Evolutionary conservation across 1,284 basidiomycete genomes (phyloP).

Genomic region (Kwoniella shivajii): DNA sequence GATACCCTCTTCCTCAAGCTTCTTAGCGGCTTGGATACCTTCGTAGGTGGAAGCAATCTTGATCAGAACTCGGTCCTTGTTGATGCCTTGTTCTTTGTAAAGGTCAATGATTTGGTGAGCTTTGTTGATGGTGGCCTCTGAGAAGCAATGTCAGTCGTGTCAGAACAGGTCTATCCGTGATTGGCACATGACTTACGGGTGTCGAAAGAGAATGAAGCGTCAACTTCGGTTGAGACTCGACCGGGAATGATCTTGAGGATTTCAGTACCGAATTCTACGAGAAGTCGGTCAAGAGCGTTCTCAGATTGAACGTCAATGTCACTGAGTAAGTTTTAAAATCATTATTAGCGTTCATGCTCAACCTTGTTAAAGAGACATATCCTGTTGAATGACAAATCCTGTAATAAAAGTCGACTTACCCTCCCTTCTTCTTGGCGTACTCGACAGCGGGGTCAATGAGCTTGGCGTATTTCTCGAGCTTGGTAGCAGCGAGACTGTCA

Average conservation of each 20-base stretch:
- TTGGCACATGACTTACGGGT: slow-evolving; percentile 58
- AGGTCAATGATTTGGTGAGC: slow-evolving; percentile 91
- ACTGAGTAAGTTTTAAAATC: slow-evolving; percentile 33
- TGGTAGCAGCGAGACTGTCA: slow-evolving; percentile 77
- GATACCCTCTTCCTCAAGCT: slow-evolving; percentile 91
- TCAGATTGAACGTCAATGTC: slow-evolving; percentile 71
- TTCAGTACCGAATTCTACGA: slow-evolving; percentile 95
- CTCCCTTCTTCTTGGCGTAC: slow-evolving; percentile 80
- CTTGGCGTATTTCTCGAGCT: slow-evolving; percentile 81
- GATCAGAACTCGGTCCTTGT: slow-evolving; percentile 92
- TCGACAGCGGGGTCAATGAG: slow-evolving; percentile 81
- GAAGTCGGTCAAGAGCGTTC: slow-evolving; percentile 82
- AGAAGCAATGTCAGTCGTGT: slow-evolving; percentile 6
- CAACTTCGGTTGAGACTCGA: slow-evolving; percentile 98
- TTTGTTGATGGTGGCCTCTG: slow-evolving; percentile 57
- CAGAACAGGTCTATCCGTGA: neutral
- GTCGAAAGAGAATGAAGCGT: slow-evolving; percentile 95
- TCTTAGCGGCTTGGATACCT: slow-evolving; percentile 96
- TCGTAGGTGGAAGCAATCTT: slow-evolving; percentile 99
- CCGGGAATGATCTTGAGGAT: slow-evolving; percentile 96
- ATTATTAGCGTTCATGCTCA: no score
- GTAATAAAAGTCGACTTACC: slow-evolving; percentile 44
- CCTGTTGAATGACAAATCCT: no score
- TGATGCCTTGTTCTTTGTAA: slow-evolving; percentile 87
- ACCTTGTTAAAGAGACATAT: no score